Base-by-base conservation (phyloP, 2,329 filamentous ascomycete genomes). In the Neonectria faginata region DNA sequence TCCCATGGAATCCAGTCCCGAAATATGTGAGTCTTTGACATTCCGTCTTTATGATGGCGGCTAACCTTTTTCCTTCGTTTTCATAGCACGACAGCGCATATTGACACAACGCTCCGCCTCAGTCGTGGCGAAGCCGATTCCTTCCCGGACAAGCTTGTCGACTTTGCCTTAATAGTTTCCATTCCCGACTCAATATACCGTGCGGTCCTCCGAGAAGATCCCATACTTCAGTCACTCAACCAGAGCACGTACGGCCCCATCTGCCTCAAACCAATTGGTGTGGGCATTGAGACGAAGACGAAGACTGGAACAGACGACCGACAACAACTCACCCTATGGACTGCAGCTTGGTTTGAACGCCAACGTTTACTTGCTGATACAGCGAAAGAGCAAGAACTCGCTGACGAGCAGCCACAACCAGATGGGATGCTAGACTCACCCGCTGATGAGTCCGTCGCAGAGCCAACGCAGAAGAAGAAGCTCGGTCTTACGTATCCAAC, bases 171-270 rank as follows among this genome's bases (percentile, higher is more conserved):
- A 25, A 33, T 31, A n/a, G 48, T 51, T 20, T 51, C 48, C 16
- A 33, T 51, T 33, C 48, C 27, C 27, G 27, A 51, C 18, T 51
- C 27, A 20, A 20, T 51, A 20, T 51, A 51, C 27, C 27, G 27
- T 18, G 27, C 27, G 16, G 48, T 51, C 22, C 48, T 51, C 22
- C 27, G 27, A 20, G 48, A 51, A 51, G 48, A 51, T 51, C 47
- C 47, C 10, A 50, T 50, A 22, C 18, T 50, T 50, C 50, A 48
- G 52, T 18, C 42, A 60, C 16, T 60, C 18, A 45, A 45, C 42
- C 18, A 45, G 20, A 45, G 18, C 18, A 45, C 18, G 14, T 45
- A 45, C 18, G 18, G 42, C 18, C 42, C 42, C 12, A 22, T 45
- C 20, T 45, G 18, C 42, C 20, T 45, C 18, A 45, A 45, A 22